These are phyloP conservation scores for Chytriomyces confervae DNA, from an alignment of 192 early-diverging fungal species.

Conservation along the genomic window DNA sequence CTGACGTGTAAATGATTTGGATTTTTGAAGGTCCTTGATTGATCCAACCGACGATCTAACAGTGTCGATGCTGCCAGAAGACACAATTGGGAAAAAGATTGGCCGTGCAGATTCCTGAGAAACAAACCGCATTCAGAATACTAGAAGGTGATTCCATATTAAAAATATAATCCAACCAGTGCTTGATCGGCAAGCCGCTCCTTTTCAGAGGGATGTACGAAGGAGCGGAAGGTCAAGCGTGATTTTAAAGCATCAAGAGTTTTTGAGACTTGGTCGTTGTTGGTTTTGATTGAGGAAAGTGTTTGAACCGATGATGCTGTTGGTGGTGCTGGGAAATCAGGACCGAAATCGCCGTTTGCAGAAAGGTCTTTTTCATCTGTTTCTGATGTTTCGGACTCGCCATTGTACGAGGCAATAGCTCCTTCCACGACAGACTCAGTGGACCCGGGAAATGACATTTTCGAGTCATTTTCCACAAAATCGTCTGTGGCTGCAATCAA, in stretches of 20 bases:
- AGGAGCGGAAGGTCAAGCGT: conserved; percentile 11
- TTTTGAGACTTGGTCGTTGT: conserved; percentile 11
- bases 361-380: no score
- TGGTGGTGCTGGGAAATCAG: no score
- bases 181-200: conserved; percentile 22
- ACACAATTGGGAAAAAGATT: conserved; percentile 16
- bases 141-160: background rate
- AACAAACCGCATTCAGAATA: background rate
- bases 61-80: background rate
- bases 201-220: conserved; percentile 14
- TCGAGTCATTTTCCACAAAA: no score
- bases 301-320: background rate
- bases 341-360: no score
- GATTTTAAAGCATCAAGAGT: conserved; percentile 25
- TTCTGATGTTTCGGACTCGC: no score
- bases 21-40: conserved; percentile 6
- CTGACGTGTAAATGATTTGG: background rate
- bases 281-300: conserved; percentile 14
- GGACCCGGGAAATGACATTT: no score
- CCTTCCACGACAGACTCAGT: no score
- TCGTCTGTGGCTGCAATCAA: no score
- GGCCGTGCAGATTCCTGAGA: conserved; percentile 16
- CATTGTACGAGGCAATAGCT: no score
- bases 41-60: background rate
- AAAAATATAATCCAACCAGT: background rate